phyloP scores from a whole-genome alignment of 2,329 filamentous ascomycete genomes.

The Aspergillus texensis region DNA sequence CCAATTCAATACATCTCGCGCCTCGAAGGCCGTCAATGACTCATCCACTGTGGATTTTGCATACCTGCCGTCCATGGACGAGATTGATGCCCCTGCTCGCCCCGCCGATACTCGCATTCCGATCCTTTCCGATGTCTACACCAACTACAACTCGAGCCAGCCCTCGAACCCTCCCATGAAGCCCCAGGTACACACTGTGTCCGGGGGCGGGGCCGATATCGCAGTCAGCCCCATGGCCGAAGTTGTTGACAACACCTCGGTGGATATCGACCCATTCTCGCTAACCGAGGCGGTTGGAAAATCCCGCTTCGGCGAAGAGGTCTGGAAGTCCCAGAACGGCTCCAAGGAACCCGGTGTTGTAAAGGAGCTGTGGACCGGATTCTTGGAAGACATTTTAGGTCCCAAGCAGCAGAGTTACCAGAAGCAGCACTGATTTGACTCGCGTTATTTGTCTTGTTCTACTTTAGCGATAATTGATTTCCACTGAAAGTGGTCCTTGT shows the following conservation, averaged over 20 bases:
- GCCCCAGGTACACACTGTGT: slow-evolving; percentile 59
- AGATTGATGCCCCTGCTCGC: slow-evolving; percentile 41
- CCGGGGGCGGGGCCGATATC: slow-evolving; percentile 45
- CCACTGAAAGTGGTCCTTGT: background rate
- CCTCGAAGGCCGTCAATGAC: slow-evolving; percentile 60
- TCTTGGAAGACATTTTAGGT: slow-evolving; percentile 43
- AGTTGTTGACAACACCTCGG: slow-evolving; percentile 58
- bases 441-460: background rate
- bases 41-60: slow-evolving; percentile 65
- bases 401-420: slow-evolving; percentile 29
- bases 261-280: slow-evolving; percentile 60
- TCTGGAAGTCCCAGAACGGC: slow-evolving; percentile 39
- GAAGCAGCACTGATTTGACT: slow-evolving; percentile 1
- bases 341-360: slow-evolving; percentile 34
- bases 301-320: slow-evolving; percentile 40
- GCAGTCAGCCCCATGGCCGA: slow-evolving; percentile 60
- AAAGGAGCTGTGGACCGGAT: slow-evolving; percentile 38
- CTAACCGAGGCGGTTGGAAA: slow-evolving; percentile 54
- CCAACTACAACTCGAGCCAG: slow-evolving; percentile 29
- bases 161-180: slow-evolving; percentile 48
- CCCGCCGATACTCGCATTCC: slow-evolving; percentile 51
- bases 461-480: slow-evolving; percentile 1
- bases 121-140: slow-evolving; percentile 49
- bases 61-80: slow-evolving; percentile 58
- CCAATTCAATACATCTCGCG: slow-evolving; percentile 64